Evolutionary conservation across 140 eudicot genomes (phyloP), one percentile per base, ranked within the genome.

Genomic region (Cichorium intybus): DNA sequence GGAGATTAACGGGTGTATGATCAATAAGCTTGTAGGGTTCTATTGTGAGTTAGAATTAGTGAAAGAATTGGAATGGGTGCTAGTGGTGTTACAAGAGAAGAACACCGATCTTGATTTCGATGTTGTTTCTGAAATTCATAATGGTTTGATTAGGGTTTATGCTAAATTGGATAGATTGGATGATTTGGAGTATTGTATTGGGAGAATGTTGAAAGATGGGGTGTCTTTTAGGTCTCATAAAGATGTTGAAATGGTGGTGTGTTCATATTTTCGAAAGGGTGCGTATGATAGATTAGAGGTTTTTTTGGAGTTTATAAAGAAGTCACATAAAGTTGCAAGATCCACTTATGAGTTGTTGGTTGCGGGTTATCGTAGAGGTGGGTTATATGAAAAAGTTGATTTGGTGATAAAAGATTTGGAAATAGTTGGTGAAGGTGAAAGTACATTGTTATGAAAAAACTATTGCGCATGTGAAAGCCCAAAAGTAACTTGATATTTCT

Each of bases 181-280:
- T 73, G 90, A 86, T 77, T 74, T 83, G 76, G 91, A 87, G 73
- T 83, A 73, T 65, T 47, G 77, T 55, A 72, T 83, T 57, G 84
- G 86, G 60, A 66, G 88, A 81, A 84, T 87, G 91, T 63, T 84
- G 71, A 83, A 60, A 65, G 62, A 78, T 18, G 84, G 84, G 55
- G 62, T 74, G 55, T 43, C 56, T 26, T 87, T 87, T 59, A 47
- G 79, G 57, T 72, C 78, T 29, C 41, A 72, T 3, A 81, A 83
- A 48, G 85, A 83, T 62, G 84, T 84, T 37, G 83, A 81, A 50
- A 64, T 65, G 60, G 81, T 77, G 34, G 50, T 87, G 1, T 79
- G 80, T 47, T 81, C 65, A 21, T 84, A 83, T 69, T 87, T 83
- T 70, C 72, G 85, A 26, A 55, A 5, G 58, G 78, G 53, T 58